Evolutionary conservation across 2,329 filamentous ascomycete genomes (phyloP).

Genomic region (Tolypocladium guangdongense): DNA sequence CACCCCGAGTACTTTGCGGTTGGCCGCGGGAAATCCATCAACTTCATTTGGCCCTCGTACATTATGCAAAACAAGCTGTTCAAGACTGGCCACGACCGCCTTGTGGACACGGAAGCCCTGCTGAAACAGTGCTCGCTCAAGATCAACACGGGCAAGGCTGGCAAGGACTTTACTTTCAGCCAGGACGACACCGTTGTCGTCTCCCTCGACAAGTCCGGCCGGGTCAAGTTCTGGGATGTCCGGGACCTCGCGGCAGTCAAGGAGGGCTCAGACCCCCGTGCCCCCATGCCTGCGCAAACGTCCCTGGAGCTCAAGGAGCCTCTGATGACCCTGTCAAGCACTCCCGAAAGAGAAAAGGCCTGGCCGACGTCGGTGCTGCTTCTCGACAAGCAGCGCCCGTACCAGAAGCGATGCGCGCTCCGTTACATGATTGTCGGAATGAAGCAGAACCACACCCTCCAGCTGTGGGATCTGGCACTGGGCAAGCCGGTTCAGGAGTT

Average conservation of each 20-base stretch:
- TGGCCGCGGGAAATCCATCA: constrained; percentile 90
- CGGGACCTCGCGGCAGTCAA: constrained; percentile 56
- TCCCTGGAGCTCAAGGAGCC: constrained; percentile 75
- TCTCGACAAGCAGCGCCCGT: constrained; percentile 91
- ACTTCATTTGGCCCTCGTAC: constrained; percentile 65
- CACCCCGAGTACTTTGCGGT: constrained; percentile 94
- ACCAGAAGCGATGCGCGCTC: constrained; percentile 78
- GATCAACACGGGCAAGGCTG: constrained; percentile 94
- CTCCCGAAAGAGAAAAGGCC: constrained; percentile 80
- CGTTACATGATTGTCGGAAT: constrained; percentile 95
- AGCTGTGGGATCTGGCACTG: constrained; percentile 94
- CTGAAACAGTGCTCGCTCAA: constrained; percentile 79
- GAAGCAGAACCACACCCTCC: constrained; percentile 97
- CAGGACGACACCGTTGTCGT: constrained; percentile 92
- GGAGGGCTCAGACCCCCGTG: constrained; percentile 38
- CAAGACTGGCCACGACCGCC: constrained; percentile 51
- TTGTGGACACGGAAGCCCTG: constrained; percentile 80
- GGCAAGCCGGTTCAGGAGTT: constrained; percentile 95
- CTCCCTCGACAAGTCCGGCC: constrained; percentile 91
- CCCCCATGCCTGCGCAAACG: constrained; percentile 41
- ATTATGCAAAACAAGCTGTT: constrained; percentile 53
- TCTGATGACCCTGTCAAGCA: constrained; percentile 76
- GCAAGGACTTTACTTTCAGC: constrained; percentile 96
- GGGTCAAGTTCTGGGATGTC: constrained; percentile 97
- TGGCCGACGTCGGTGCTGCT: constrained; percentile 95